Percentiles rank a stretch among this genome's conserved stretches.
Evolutionary conservation across 108 stramenopile genomes (phyloP).

Genomic region (Cafeteria roenbergensis): DNA sequence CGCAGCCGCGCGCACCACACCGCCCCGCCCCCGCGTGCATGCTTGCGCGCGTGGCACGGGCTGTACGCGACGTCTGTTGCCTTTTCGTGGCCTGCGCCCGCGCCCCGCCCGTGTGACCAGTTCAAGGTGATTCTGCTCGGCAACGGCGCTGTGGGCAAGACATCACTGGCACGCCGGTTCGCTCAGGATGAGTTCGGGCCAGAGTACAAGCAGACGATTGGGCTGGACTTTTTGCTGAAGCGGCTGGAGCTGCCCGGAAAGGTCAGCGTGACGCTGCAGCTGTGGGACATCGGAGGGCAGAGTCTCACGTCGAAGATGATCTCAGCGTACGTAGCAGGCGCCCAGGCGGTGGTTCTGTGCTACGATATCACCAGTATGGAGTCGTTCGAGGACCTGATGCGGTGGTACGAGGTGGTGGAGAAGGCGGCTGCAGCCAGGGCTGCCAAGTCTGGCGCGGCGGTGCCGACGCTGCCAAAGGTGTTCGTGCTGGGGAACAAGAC

Average conservation of each 20-base stretch:
- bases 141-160: constrained; percentile 54
- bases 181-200: constrained; percentile 31
- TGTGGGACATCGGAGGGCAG: constrained; percentile 57
- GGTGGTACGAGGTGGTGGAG: constrained; percentile 36
- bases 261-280: constrained; percentile 37
- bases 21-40: too few species aligned
- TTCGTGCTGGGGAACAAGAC: constrained; percentile 45
- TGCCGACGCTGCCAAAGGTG: constrained; percentile 32
- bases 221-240: constrained; percentile 54
- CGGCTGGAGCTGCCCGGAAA: constrained; percentile 36
- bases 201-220: constrained; percentile 53
- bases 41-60: too few species aligned
- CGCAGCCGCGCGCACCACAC: too few species aligned
- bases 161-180: constrained; percentile 42
- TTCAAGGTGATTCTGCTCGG: constrained; percentile 50
- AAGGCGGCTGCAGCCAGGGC: constrained; percentile 12
- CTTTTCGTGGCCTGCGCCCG: too few species aligned
- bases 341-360: constrained; percentile 43
- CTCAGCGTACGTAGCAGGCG: constrained; percentile 41
- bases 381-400: constrained; percentile 45
- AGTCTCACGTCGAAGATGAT: constrained; percentile 51
- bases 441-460: background rate
- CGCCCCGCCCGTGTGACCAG: too few species aligned
- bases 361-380: constrained; percentile 51
- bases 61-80: too few species aligned